These are phyloP conservation scores for Marvania coccoides DNA, from an alignment of 139 green algal genomes.

Conservation along the genomic window DNA sequence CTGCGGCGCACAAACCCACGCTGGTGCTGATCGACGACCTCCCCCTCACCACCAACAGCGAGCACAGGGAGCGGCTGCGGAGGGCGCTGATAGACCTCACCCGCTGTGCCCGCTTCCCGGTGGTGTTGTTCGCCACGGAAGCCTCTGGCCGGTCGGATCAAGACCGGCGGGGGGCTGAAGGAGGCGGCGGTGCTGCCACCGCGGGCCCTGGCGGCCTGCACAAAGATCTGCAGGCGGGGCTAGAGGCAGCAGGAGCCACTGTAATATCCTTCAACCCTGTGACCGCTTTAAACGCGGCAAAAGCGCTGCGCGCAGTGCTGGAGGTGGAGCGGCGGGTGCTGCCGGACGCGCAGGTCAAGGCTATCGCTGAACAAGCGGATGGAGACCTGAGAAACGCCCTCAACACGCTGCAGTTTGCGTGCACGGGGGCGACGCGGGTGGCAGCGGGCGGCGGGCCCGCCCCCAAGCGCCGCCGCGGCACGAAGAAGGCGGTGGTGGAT, in stretches of 20 bases:
- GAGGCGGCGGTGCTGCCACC: conserved; percentile 5
- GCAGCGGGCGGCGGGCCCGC: neutral
- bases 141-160: conserved; percentile 7
- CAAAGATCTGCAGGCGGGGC: conserved; percentile 39
- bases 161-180: conserved; percentile 5
- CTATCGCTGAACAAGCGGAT: conserved; percentile 22
- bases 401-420: conserved; percentile 34
- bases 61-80: conserved; percentile 38
- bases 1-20: conserved; percentile 24
- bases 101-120: conserved; percentile 28
- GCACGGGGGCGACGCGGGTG: neutral
- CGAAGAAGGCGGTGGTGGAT: neutral
- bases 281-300: conserved; percentile 13
- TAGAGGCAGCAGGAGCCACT: conserved; percentile 31
- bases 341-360: neutral
- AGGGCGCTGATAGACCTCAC: conserved; percentile 38
- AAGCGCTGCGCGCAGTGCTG: conserved; percentile 23
- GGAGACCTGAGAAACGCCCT: conserved; percentile 43
- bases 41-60: conserved; percentile 37
- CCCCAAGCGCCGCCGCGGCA: neutral
- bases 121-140: conserved; percentile 52
- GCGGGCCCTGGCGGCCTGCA: neutral
- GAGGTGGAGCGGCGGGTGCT: conserved; percentile 13
- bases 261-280: conserved; percentile 66
- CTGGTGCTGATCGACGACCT: conserved; percentile 69